A percentile compares a stretch with the other conserved stretches of the same genome.
Conservation (phyloP, 495 filamentous ascomycete species). For the Schizothecium vesticola region DNA sequence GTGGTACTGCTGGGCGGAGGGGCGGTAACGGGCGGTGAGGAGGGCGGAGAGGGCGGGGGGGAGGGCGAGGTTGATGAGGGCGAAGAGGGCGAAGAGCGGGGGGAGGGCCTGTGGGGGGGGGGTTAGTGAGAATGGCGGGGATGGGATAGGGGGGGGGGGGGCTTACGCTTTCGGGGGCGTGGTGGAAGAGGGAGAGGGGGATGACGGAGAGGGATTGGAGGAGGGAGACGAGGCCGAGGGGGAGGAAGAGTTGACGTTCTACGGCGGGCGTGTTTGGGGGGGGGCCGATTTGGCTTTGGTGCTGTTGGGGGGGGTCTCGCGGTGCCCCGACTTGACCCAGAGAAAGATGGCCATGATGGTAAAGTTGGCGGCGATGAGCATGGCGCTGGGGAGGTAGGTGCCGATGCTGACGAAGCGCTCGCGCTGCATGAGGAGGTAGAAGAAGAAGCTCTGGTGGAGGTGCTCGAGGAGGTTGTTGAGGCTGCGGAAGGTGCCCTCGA, state of each 20-base stretch:
- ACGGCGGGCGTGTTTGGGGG: constrained; percentile 24
- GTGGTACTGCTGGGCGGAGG: constrained; percentile 63
- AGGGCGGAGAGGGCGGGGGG: constrained; percentile 52
- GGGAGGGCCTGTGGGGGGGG: constrained; percentile 48
- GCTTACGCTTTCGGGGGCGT: constrained; percentile 58
- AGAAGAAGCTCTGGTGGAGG: constrained; percentile 98
- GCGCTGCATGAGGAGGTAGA: constrained; percentile 87
- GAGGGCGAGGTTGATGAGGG: constrained; percentile 52
- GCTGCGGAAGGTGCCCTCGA: constrained; percentile 85
- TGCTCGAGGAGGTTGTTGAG: constrained; percentile 96
- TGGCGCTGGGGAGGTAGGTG: constrained; percentile 93
- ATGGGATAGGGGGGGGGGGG: constrained; percentile 5
- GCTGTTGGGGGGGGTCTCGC: constrained; percentile 4
- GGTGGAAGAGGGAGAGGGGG: constrained; percentile 85
- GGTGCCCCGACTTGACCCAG: constrained; percentile 78
- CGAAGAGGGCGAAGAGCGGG: constrained; percentile 52
- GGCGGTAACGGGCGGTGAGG: constrained; percentile 42
- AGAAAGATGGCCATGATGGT: constrained; percentile 90
- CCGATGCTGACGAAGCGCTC: constrained; percentile 96
- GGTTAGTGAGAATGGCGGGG: constrained; percentile 16
- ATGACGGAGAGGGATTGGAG: constrained; percentile 74
- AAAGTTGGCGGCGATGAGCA: constrained; percentile 91
- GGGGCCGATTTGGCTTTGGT: neutral
- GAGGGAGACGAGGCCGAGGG: constrained; percentile 63
- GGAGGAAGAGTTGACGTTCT: constrained; percentile 75